Conservation (phyloP, 192 early-diverging fungal genomes). For the Geranomyces michiganensis region DNA sequence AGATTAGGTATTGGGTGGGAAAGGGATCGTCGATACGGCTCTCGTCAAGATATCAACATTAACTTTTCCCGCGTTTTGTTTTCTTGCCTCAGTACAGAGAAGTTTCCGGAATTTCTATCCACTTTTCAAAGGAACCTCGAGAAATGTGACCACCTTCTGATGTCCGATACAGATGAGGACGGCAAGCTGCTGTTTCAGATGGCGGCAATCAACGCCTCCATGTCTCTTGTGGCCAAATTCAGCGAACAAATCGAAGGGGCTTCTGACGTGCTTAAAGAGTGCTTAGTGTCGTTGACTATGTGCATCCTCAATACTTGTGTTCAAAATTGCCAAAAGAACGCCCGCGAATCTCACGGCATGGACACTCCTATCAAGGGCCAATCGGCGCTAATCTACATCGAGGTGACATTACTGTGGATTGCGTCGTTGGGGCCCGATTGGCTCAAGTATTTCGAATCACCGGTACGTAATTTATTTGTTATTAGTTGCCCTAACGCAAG, state of each 20-base stretch:
- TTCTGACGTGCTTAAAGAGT: slow-evolving; percentile 9
- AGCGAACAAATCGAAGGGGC: neutral
- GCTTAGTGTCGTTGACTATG: slow-evolving; percentile 6
- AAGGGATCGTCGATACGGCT: no score
- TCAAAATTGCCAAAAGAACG: neutral
- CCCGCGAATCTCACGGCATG: neutral
- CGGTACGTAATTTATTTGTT: no score
- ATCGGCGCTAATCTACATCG: slow-evolving; percentile 9
- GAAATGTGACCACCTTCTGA: neutral
- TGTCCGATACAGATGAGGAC: neutral
- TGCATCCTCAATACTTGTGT: slow-evolving; percentile 8
- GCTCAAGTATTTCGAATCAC: neutral
- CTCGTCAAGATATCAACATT: no score
- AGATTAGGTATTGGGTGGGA: slow-evolving; percentile 35
- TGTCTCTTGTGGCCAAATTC: slow-evolving; percentile 14
- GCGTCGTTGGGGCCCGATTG: neutral
- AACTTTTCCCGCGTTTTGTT: neutral
- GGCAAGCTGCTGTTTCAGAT: neutral
- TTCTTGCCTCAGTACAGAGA: slow-evolving; percentile 8
- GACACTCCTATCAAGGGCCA: neutral
- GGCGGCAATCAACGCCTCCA: slow-evolving; percentile 10
- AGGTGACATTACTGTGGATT: slow-evolving; percentile 14
- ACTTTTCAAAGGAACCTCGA: neutral
- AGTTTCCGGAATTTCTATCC: slow-evolving; percentile 12
- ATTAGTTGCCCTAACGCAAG: no score